Evolutionary conservation across 2,329 filamentous ascomycete genomes (phyloP).

Genomic region (Sarocladium oryzae): DNA sequence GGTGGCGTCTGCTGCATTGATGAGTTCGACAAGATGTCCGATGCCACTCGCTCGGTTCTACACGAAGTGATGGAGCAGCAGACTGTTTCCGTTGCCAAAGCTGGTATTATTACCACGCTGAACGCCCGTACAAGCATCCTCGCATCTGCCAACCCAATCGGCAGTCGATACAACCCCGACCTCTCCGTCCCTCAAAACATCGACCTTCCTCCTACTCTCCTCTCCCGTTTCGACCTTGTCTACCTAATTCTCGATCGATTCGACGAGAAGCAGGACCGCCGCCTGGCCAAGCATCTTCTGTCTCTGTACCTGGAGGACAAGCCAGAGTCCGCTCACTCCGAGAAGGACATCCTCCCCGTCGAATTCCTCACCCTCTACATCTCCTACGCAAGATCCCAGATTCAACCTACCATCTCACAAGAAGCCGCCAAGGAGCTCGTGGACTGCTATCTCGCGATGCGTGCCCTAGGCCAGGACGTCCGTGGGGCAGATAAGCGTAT

Average conservation of each 20-base stretch:
- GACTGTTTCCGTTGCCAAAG: conserved; percentile 79
- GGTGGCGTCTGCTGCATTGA: conserved; percentile 81
- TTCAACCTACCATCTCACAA: conserved; percentile 75
- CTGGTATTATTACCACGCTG: conserved; percentile 92
- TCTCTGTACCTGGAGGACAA: conserved; percentile 96
- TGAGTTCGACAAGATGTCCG: conserved; percentile 83
- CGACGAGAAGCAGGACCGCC: conserved; percentile 82
- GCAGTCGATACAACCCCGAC: conserved; percentile 95
- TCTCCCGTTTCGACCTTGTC: conserved; percentile 94
- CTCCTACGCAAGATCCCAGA: conserved; percentile 82
- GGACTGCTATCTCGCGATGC: conserved; percentile 87
- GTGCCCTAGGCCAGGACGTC: conserved; percentile 81
- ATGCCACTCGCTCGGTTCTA: conserved; percentile 69
- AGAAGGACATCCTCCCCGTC: conserved; percentile 76
- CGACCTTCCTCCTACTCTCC: conserved; percentile 86
- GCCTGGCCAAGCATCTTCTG: conserved; percentile 84
- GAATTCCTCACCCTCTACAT: conserved; percentile 97
- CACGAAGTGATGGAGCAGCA: conserved; percentile 89
- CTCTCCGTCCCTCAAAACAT: conserved; percentile 97
- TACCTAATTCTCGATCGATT: conserved; percentile 93
- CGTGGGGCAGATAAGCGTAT: conserved; percentile 90
- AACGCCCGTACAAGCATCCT: conserved; percentile 95
- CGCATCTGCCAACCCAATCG: conserved; percentile 95
- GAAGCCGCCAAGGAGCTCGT: conserved; percentile 80
- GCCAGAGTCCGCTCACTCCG: conserved; percentile 72